phyloP scores from a whole-genome alignment of 495 filamentous ascomycete genomes.

The Hypoxylon subgilvum region DNA sequence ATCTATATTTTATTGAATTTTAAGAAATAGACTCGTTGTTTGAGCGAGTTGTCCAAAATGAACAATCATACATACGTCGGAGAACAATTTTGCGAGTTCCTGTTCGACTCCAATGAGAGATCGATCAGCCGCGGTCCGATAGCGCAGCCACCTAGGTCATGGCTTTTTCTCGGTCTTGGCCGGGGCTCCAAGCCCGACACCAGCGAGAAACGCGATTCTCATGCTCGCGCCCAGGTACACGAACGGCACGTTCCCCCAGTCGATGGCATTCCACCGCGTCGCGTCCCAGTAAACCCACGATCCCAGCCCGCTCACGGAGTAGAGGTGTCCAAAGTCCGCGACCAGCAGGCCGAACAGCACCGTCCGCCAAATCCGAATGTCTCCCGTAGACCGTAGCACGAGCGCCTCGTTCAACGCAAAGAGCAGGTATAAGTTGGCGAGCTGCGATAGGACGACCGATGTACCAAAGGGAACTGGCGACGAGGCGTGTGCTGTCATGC shows the following conservation, averaged over 20 bases:
- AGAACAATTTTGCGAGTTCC: too few species aligned
- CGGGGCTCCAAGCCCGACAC: slow-evolving; percentile 52
- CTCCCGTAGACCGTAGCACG: slow-evolving; percentile 65
- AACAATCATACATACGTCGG: too few species aligned
- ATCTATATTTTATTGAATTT: too few species aligned
- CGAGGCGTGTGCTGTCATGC: slow-evolving; percentile 59
- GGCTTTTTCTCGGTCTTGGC: slow-evolving; percentile 20
- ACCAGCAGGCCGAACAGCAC: slow-evolving; percentile 66
- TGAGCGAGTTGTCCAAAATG: too few species aligned
- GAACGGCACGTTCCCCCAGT: slow-evolving; percentile 68
- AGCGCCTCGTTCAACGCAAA: slow-evolving; percentile 74
- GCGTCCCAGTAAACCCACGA: slow-evolving; percentile 61
- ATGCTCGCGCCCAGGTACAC: slow-evolving; percentile 64
- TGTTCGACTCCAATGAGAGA: too few species aligned
- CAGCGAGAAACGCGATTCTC: slow-evolving; percentile 61
- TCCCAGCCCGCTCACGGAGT: slow-evolving; percentile 59
- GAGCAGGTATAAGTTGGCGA: slow-evolving; percentile 68
- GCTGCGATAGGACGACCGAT: slow-evolving; percentile 64
- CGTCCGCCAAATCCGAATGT: slow-evolving; percentile 67
- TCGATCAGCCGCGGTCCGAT: too few species aligned
- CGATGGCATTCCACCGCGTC: slow-evolving; percentile 66
- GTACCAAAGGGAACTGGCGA: slow-evolving; percentile 52
- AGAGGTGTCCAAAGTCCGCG: slow-evolving; percentile 72
- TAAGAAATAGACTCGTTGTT: too few species aligned
- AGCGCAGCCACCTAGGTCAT: background rate